Percentiles rank a stretch among this genome's conserved stretches.
Evolutionary conservation across 2,329 filamentous ascomycete genomes (phyloP).

Genomic region (Neonectria faginata): DNA sequence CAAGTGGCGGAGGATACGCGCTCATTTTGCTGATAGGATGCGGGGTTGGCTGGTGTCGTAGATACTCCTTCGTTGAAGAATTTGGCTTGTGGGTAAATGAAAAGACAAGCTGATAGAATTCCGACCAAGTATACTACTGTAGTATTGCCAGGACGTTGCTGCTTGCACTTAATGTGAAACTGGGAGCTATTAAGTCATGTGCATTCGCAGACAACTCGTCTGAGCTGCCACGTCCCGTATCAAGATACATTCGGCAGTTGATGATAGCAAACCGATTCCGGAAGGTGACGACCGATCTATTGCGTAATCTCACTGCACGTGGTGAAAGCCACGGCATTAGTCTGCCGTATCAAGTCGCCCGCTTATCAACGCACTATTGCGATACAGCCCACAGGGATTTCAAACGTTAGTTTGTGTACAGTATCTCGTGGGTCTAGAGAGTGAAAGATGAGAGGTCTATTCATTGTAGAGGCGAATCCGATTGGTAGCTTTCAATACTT

Average conservation of each 20-base stretch:
- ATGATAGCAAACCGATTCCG: background rate
- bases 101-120: too few relatives aligned
- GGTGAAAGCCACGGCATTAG: background rate
- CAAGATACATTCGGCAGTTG: background rate
- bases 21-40: background rate
- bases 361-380: constrained; percentile 5
- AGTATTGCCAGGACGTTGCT: background rate
- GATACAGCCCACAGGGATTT: too few relatives aligned
- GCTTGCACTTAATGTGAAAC: background rate
- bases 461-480: too few relatives aligned
- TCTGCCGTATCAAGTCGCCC: background rate
- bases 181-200: background rate
- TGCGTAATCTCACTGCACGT: background rate
- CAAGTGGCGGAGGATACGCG: background rate
- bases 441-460: too few relatives aligned
- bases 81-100: too few relatives aligned
- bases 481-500: too few relatives aligned
- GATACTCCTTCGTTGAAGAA: background rate
- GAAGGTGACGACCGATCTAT: constrained; percentile 6
- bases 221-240: background rate
- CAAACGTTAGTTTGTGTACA: too few relatives aligned
- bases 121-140: background rate
- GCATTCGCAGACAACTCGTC: background rate
- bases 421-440: too few relatives aligned
- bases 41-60: background rate